These are phyloP conservation scores for Saturnispora zaruensis DNA, from an alignment of 805 yeast species.

Conservation along the genomic window DNA sequence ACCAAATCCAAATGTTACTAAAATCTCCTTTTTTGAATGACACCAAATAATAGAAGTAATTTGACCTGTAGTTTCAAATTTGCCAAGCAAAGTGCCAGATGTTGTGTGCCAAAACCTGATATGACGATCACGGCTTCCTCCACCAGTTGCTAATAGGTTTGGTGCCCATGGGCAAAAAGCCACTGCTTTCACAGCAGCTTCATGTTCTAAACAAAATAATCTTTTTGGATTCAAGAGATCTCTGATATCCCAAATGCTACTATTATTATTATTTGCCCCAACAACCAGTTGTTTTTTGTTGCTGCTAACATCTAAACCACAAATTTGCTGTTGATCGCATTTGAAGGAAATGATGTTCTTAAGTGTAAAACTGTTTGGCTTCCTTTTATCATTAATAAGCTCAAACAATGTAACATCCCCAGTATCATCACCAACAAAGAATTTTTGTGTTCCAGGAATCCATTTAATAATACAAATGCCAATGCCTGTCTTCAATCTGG, in stretches of 20 bases:
- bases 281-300: slow-evolving; percentile 54
- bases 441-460: slow-evolving; percentile 37
- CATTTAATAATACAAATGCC: slow-evolving; percentile 55
- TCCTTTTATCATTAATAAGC: slow-evolving; percentile 9
- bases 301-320: slow-evolving; percentile 56
- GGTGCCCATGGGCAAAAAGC: slow-evolving; percentile 90
- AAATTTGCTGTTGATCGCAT: slow-evolving; percentile 50
- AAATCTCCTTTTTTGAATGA: slow-evolving; percentile 47
- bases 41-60: slow-evolving; percentile 80
- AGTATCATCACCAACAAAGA: slow-evolving; percentile 56
- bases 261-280: slow-evolving; percentile 79
- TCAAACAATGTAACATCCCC: slow-evolving; percentile 49
- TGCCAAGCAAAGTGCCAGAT: slow-evolving; percentile 61
- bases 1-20: slow-evolving; percentile 79
- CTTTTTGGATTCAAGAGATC: slow-evolving; percentile 34
- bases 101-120: slow-evolving; percentile 81
- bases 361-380: slow-evolving; percentile 8
- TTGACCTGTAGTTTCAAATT: slow-evolving; percentile 57
- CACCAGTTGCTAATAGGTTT: slow-evolving; percentile 79
- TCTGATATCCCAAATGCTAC: slow-evolving; percentile 66
- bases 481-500: slow-evolving; percentile 24
- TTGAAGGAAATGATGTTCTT: slow-evolving; percentile 27
- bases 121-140: slow-evolving; percentile 75
- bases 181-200: slow-evolving; percentile 84
- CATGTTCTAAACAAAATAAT: slow-evolving; percentile 49